These are phyloP conservation scores for Mesembryanthemum crystallinum DNA, from an alignment of 148 eudicot species.

Conservation along the genomic window DNA sequence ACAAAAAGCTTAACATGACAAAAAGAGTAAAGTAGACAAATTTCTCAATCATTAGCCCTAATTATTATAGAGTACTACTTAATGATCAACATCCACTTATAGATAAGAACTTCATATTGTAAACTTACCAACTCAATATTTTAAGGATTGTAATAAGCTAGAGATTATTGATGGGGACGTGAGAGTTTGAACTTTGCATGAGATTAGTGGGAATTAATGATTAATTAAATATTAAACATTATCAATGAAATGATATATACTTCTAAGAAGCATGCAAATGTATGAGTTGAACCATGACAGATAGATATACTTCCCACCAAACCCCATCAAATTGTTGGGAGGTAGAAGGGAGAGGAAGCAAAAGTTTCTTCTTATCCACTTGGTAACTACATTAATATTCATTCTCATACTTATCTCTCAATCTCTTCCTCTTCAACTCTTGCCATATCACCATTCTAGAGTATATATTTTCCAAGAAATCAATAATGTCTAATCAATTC, in stretches of 20 bases:
- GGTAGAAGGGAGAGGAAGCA: neutral
- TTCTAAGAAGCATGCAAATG: neutral
- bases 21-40: too few species aligned
- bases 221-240: neutral
- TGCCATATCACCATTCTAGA: too few species aligned
- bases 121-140: neutral
- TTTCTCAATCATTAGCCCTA: too few species aligned
- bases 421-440: too few species aligned
- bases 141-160: neutral
- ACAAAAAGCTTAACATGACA: too few species aligned
- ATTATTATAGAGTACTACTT: too few species aligned
- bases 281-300: neutral
- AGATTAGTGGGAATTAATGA: neutral
- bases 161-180: neutral
- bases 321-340: conserved; percentile 11
- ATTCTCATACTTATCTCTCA: neutral
- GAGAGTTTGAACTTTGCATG: neutral
- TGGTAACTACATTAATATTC: neutral
- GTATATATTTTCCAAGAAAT: too few species aligned
- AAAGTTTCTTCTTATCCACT: neutral
- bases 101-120: too few species aligned
- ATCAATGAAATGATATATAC: neutral
- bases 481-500: too few species aligned
- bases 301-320: conserved; percentile 14
- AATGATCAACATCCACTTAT: too few species aligned